Percentiles rank a stretch among this genome's conserved stretches.
These are phyloP conservation scores for Yamagishiella unicocca DNA, from an alignment of 139 green algal species.

Conservation along the genomic window DNA sequence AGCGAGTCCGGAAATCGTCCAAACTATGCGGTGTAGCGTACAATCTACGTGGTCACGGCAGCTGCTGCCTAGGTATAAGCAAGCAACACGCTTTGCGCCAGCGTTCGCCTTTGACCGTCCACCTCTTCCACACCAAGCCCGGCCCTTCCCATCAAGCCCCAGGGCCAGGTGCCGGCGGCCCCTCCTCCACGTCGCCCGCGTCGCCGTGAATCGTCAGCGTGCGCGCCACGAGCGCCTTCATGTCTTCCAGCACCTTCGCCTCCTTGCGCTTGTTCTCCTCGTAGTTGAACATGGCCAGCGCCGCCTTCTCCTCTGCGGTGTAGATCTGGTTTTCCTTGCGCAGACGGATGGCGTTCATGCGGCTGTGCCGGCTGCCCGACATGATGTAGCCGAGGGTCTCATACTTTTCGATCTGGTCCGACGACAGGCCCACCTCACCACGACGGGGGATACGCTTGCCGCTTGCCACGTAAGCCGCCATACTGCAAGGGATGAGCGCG, in stretches of 20 bases:
- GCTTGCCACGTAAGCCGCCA: slow-evolving; percentile 93
- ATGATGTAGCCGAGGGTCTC: slow-evolving; percentile 98
- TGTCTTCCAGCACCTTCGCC: slow-evolving; percentile 89
- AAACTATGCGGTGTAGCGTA: too few relatives aligned
- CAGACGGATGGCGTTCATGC: slow-evolving; percentile 99
- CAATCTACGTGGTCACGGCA: too few relatives aligned
- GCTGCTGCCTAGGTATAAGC: too few relatives aligned
- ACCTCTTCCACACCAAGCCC: too few relatives aligned
- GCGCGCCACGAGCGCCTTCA: slow-evolving; percentile 82
- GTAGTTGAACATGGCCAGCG: slow-evolving; percentile 98
- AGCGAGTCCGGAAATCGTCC: too few relatives aligned
- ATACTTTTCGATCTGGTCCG: slow-evolving; percentile 92
- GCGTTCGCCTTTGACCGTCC: too few relatives aligned
- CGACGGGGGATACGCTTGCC: slow-evolving; percentile 97
- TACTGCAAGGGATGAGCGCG: slow-evolving; percentile 76
- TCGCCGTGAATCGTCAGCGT: neutral
- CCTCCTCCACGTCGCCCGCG: neutral
- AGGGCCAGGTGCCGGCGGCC: neutral
- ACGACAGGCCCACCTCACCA: slow-evolving; percentile 93
- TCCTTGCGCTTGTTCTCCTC: slow-evolving; percentile 98
- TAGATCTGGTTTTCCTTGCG: slow-evolving; percentile 98
- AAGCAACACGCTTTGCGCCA: too few relatives aligned
- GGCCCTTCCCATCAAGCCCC: neutral
- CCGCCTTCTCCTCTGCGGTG: slow-evolving; percentile 97
- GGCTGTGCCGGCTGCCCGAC: slow-evolving; percentile 91